Evolutionary conservation across 306 rosid genomes (phyloP).

Genomic region (Vicia faba): DNA sequence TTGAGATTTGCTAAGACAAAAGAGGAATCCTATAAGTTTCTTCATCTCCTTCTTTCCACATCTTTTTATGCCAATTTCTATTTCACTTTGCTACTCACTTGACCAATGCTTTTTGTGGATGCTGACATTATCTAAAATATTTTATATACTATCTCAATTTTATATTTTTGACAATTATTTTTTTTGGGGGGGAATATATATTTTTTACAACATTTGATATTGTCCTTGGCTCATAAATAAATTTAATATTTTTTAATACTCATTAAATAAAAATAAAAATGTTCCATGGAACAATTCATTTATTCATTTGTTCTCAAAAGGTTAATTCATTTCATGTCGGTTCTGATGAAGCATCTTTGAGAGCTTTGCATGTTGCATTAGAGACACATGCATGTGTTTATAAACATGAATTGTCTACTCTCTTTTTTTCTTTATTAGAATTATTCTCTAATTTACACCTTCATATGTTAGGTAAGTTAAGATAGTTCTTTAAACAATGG

Average conservation of each 20-base stretch:
- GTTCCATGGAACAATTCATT: background rate
- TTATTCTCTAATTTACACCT: background rate
- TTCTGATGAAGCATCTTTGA: conserved; percentile 40
- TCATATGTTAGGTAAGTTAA: background rate
- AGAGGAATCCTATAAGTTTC: conserved; percentile 32
- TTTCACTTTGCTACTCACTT: background rate
- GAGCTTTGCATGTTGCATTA: background rate
- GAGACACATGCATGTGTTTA: conserved; percentile 38
- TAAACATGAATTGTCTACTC: background rate
- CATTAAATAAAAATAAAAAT: background rate
- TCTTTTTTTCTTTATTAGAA: background rate
- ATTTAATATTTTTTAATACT: too few relatives aligned
- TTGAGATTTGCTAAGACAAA: conserved; percentile 28
- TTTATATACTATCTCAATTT: too few relatives aligned
- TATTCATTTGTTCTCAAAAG: conserved; percentile 27
- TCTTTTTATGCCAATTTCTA: conserved; percentile 26
- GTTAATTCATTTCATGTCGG: conserved; percentile 46
- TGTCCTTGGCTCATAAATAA: too few relatives aligned
- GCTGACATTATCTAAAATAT: conserved; percentile 8
- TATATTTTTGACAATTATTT: too few relatives aligned
- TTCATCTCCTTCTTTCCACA: conserved; percentile 12
- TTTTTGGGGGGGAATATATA: too few relatives aligned
- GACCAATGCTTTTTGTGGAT: conserved; percentile 17
- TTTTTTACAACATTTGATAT: too few relatives aligned
- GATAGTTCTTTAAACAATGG: too few relatives aligned